These are phyloP conservation scores for Aspergillus texensis DNA, from an alignment of 2,329 filamentous ascomycete genomes.

Conservation along the genomic window DNA sequence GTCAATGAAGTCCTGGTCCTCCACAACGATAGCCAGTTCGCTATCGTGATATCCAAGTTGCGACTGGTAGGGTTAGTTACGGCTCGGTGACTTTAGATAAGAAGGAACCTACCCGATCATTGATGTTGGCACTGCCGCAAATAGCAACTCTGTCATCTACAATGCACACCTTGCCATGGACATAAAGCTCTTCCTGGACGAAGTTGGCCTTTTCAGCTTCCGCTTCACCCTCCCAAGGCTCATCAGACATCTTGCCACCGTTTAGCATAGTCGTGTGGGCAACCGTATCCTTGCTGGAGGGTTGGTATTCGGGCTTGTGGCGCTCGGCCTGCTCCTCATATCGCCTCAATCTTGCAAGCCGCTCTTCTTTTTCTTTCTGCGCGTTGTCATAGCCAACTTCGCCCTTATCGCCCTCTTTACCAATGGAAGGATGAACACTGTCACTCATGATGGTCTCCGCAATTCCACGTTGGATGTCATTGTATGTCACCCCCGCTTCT, in stretches of 20 bases:
- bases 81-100: neutral
- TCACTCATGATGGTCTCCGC: slow-evolving; percentile 84
- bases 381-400: slow-evolving; percentile 42
- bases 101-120: slow-evolving; percentile 55
- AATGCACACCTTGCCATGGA: slow-evolving; percentile 85
- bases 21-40: slow-evolving; percentile 86
- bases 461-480: slow-evolving; percentile 83
- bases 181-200: slow-evolving; percentile 94
- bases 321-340: slow-evolving; percentile 26
- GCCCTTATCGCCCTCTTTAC: slow-evolving; percentile 49
- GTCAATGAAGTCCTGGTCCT: slow-evolving; percentile 72
- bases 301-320: slow-evolving; percentile 22
- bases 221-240: slow-evolving; percentile 74
- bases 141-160: slow-evolving; percentile 82
- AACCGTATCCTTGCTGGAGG: slow-evolving; percentile 55
- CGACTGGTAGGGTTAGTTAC: slow-evolving; percentile 47
- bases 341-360: slow-evolving; percentile 41
- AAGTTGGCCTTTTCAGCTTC: slow-evolving; percentile 83
- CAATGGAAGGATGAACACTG: slow-evolving; percentile 60
- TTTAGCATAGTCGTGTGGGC: slow-evolving; percentile 83
- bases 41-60: slow-evolving; percentile 84
- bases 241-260: slow-evolving; percentile 64
- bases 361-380: slow-evolving; percentile 44
- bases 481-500: slow-evolving; percentile 79
- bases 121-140: slow-evolving; percentile 74